Evolutionary conservation across 192 early-diverging fungal species (phyloP).

Genomic region (Piromyces sp.): DNA sequence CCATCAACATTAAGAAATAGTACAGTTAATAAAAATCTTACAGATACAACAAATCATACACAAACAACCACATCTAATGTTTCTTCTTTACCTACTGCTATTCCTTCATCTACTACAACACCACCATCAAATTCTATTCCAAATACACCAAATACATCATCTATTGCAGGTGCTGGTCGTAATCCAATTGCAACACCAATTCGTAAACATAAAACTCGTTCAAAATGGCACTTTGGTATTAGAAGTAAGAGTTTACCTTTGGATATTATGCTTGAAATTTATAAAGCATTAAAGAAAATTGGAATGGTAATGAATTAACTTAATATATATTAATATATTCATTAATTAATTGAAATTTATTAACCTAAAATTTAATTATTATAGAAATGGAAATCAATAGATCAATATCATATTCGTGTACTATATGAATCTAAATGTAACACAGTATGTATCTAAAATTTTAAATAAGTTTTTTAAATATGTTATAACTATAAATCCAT

Average conservation of each 20-base stretch:
- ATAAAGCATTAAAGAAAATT: conserved; percentile 72
- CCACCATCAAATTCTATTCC: background rate
- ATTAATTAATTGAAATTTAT: no score
- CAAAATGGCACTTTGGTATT: conserved; percentile 98
- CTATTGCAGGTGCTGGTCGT: background rate
- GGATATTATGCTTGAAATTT: conserved; percentile 97
- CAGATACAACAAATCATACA: background rate
- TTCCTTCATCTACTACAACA: background rate
- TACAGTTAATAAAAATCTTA: background rate
- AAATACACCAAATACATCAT: background rate
- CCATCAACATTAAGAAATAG: background rate
- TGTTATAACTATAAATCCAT: no score
- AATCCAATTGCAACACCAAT: background rate
- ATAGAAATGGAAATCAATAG: conserved; percentile 76
- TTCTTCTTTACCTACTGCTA: background rate
- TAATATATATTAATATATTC: background rate
- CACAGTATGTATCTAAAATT: background rate
- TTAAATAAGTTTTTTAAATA: background rate
- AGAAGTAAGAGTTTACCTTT: conserved; percentile 72
- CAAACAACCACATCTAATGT: background rate
- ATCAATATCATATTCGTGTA: conserved; percentile 61
- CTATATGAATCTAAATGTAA: conserved; percentile 32
- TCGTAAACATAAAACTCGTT: conserved; percentile 24
- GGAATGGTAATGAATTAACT: conserved; percentile 39
- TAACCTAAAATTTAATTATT: no score